Evolutionary conservation across 2,329 filamentous ascomycete species (phyloP), one percentile per base, ranked within the genome.

Genomic region (Dothistroma septosporum): DNA sequence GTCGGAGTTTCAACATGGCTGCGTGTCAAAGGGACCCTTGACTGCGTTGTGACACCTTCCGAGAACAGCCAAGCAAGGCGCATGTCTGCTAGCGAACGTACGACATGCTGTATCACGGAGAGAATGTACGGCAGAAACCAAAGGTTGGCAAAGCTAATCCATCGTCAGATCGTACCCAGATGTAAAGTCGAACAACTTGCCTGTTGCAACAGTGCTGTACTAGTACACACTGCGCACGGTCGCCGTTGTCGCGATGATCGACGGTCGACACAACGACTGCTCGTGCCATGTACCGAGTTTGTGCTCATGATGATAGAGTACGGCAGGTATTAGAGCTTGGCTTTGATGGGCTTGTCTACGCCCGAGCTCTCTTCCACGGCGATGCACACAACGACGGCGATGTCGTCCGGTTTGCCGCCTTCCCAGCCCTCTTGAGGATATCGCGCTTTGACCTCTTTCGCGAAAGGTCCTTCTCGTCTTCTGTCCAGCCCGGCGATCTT

Each of bases 331-430:
- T 47, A 67, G 24, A 67, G 64, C 61, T 74, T 75, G 16, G 73
- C 70, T 55, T 74, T 74, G 53, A 73, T 61, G 16, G 68, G 66
- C 55, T 66, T 66, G 21, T 61, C 59, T 11, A 60, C 57, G 6
- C 56, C 63, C 41, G 56, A n/a, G n/a, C 19, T 31, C 57, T 87
- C 85, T 67, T 92, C 87, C 9, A 90, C 86, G 0, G 90, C 91
- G 32, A 96, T 80, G 33, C 87, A 85, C 14, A 92, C 87, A 55
- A 99, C 80, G 4, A 91, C 91, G 70, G 91, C 93, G 61, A 99
- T 97, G 75, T 99, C 94, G 73, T 99, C 94, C 21, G 95, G 85
- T 76, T 99, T 99, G 56, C 94, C 94, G 60, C 94, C 94, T 61
- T 86, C 86, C 85, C 91, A 99, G 61, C 87, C 85, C 75, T 97